A percentile compares a stretch with the other conserved stretches of the same genome.
These are phyloP conservation scores for Dendrocalamus sinicus DNA, from an alignment of 176 grass and related monocot species.

Conservation along the genomic window DNA sequence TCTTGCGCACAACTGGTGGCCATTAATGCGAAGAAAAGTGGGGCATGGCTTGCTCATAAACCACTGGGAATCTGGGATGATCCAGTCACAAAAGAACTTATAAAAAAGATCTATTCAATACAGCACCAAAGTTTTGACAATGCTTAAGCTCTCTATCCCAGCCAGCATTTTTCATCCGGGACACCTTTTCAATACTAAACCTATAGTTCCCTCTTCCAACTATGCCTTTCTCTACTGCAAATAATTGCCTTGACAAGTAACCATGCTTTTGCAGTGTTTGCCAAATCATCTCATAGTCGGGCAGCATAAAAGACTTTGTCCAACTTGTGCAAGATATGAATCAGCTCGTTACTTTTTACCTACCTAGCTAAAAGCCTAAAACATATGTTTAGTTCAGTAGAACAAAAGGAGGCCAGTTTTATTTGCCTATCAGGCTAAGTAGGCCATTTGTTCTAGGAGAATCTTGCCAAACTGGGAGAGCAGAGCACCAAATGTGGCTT, in stretches of 20 bases:
- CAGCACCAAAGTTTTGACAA: neutral
- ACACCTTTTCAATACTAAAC: neutral
- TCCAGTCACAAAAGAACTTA: neutral
- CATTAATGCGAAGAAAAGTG: neutral
- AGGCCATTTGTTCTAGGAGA: slow-evolving; percentile 25
- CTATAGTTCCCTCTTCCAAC: neutral
- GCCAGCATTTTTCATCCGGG: neutral
- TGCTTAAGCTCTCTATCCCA: neutral
- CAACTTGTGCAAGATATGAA: slow-evolving; percentile 23
- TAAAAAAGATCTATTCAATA: neutral
- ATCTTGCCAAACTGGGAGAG: neutral
- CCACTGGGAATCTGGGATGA: neutral
- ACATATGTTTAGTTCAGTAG: neutral
- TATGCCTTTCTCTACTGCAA: slow-evolving; percentile 8
- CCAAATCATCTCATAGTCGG: slow-evolving; percentile 12
- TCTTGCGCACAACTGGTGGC: neutral
- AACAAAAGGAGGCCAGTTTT: slow-evolving; percentile 19
- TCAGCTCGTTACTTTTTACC: neutral
- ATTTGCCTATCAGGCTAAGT: neutral
- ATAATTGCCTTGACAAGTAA: slow-evolving; percentile 9
- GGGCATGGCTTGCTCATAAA: neutral
- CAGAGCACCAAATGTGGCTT: neutral
- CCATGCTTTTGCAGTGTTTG: neutral
- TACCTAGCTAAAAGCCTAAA: neutral
- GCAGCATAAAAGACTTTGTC: neutral